A percentile compares a stretch with the other conserved stretches of the same genome.
Evolutionary conservation across 805 yeast species (phyloP).

Genomic region (Nakazawaea laoshanensis): DNA sequence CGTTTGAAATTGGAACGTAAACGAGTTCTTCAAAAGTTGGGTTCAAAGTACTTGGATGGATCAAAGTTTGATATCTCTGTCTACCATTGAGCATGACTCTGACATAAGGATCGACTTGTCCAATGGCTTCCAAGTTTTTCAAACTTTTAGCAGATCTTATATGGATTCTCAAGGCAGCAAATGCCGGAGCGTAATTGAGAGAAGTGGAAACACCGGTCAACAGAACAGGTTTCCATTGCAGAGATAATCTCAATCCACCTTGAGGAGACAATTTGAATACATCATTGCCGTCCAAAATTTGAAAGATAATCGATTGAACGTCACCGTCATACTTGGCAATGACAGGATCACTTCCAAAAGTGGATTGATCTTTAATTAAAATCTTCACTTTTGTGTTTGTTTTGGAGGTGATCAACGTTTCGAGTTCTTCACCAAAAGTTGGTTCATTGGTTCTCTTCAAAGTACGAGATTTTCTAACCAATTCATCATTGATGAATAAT

Average conservation of each 20-base stretch:
- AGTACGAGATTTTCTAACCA: conserved; percentile 49
- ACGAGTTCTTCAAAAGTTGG: conserved; percentile 55
- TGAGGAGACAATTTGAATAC: conserved; percentile 41
- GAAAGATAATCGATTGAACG: conserved; percentile 47
- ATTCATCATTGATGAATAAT: conserved; percentile 46
- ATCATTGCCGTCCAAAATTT: conserved; percentile 39
- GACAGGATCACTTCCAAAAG: conserved; percentile 32
- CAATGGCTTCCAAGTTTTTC: conserved; percentile 54
- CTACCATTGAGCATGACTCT: conserved; percentile 51
- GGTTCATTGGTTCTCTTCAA: conserved; percentile 68
- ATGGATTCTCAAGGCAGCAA: conserved; percentile 60
- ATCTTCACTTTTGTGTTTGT: conserved; percentile 45
- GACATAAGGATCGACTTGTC: conserved; percentile 71
- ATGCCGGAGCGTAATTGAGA: conserved; percentile 42
- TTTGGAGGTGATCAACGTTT: conserved; percentile 54
- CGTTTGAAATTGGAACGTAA: conserved; percentile 54
- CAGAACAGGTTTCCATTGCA: conserved; percentile 66
- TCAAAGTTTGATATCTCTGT: conserved; percentile 43
- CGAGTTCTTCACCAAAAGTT: conserved; percentile 56
- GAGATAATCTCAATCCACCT: conserved; percentile 46
- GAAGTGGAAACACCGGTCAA: conserved; percentile 40
- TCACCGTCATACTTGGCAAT: conserved; percentile 46
- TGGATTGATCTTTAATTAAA: conserved; percentile 53
- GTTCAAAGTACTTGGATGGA: conserved; percentile 41
- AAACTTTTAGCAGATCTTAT: conserved; percentile 44